phyloP scores from a whole-genome alignment of 2,329 filamentous ascomycete species.

The Colletotrichum endophyticum region DNA sequence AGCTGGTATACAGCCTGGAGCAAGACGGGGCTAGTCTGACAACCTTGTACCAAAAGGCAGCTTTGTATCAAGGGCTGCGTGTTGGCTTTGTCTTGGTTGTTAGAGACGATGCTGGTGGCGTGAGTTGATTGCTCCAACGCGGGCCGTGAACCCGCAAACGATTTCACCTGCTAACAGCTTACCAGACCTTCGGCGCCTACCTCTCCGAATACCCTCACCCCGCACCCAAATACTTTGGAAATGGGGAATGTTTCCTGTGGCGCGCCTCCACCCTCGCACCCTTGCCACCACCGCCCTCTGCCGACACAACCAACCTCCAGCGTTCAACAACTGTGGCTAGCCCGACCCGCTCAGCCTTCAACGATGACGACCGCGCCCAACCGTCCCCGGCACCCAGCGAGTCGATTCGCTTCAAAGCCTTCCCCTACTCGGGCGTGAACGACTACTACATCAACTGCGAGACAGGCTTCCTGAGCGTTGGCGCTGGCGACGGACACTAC shows the following conservation, averaged over 20 bases:
- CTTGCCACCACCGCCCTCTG: slow-evolving; percentile 55
- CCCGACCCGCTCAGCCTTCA: slow-evolving; percentile 23
- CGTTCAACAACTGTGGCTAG: slow-evolving; percentile 46
- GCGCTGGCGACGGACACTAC: slow-evolving; percentile 87
- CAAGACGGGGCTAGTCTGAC: slow-evolving; percentile 87
- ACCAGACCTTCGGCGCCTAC: slow-evolving; percentile 86
- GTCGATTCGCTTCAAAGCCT: slow-evolving; percentile 92
- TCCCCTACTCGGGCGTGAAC: slow-evolving; percentile 93
- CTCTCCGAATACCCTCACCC: slow-evolving; percentile 88
- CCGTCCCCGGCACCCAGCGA: slow-evolving; percentile 63
- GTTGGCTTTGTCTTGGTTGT: slow-evolving; percentile 92
- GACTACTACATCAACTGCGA: slow-evolving; percentile 98
- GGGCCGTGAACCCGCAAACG: background rate
- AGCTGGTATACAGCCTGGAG: slow-evolving; percentile 85
- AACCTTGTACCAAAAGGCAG: slow-evolving; percentile 84
- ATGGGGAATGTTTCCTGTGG: slow-evolving; percentile 87
- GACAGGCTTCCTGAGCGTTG: slow-evolving; percentile 81
- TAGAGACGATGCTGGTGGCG: slow-evolving; percentile 75
- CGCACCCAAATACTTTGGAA: slow-evolving; percentile 86
- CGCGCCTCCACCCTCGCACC: slow-evolving; percentile 63
- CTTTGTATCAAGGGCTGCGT: slow-evolving; percentile 68
- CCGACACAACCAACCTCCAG: slow-evolving; percentile 52
- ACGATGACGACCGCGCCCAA: slow-evolving; percentile 26
- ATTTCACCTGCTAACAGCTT: background rate
- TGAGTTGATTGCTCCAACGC: slow-evolving; percentile 47